These are phyloP conservation scores for Ceratobasidium sp. DNA, from an alignment of 1,284 basidiomycete genomes.

Conservation along the genomic window DNA sequence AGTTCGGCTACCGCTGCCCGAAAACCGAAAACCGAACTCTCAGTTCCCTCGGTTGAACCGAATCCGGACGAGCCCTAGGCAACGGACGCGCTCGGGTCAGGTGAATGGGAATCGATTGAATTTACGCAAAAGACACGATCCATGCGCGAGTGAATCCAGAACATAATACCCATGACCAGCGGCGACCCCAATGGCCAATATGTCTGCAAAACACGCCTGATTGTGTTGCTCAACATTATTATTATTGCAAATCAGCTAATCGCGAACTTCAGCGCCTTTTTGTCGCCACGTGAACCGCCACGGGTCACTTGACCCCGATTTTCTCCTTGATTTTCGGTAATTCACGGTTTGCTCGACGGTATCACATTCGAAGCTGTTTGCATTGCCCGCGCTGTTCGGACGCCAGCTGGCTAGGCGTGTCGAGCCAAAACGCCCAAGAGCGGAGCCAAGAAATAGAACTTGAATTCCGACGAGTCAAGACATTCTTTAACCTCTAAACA, in stretches of 20 bases:
- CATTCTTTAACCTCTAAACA: conserved; percentile 29
- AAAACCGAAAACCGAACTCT: no score
- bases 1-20: no score
- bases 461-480: conserved; percentile 2
- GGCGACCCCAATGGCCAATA: neutral
- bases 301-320: conserved; percentile 6
- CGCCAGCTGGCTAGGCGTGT: conserved; percentile 15
- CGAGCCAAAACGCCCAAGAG: conserved; percentile 6
- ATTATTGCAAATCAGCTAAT: neutral
- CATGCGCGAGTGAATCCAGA: neutral
- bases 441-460: conserved; percentile 28
- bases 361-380: neutral
- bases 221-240: neutral
- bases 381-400: conserved; percentile 9
- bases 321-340: conserved; percentile 9
- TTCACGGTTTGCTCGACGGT: conserved; percentile 7
- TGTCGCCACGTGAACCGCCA: conserved; percentile 5
- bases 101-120: neutral
- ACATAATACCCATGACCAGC: neutral
- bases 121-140: neutral
- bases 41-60: no score
- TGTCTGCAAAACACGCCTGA: neutral
- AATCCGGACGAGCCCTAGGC: no score
- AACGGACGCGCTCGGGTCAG: neutral
- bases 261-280: neutral